These are phyloP conservation scores for Candida dubliniensis DNA, from an alignment of 1,139 yeast species.

Conservation along the genomic window DNA sequence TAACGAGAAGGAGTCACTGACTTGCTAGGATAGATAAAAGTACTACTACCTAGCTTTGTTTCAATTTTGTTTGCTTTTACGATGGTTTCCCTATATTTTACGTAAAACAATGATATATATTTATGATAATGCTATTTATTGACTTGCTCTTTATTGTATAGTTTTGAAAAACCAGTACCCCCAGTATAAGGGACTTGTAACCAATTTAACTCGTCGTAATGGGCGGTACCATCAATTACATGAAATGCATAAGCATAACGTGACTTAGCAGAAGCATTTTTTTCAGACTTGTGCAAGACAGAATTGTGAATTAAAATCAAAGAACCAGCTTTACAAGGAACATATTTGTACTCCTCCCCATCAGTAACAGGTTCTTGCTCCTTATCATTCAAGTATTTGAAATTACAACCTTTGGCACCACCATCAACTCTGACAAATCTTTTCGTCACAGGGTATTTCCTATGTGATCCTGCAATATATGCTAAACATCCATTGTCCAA, in stretches of 20 bases:
- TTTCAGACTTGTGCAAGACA: conserved; percentile 70
- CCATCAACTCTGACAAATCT: conserved; percentile 60
- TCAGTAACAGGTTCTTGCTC: conserved; percentile 23
- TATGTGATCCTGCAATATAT: conserved; percentile 76
- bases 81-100: background rate
- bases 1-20: conserved; percentile 27
- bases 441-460: conserved; percentile 54
- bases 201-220: conserved; percentile 71
- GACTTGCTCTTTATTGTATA: conserved; percentile 23
- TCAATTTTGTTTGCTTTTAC: background rate
- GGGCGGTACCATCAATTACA: conserved; percentile 62
- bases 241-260: conserved; percentile 82
- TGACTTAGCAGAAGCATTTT: conserved; percentile 54
- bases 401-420: conserved; percentile 53
- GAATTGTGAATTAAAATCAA: conserved; percentile 68
- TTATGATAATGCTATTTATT: background rate
- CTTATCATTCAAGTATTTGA: conserved; percentile 31
- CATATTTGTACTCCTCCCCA: conserved; percentile 43
- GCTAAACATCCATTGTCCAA: conserved; percentile 67
- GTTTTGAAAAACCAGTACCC: conserved; percentile 57
- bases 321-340: conserved; percentile 72
- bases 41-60: too few species aligned
- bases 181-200: conserved; percentile 65
- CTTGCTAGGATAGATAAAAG: too few species aligned
- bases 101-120: background rate